These are phyloP conservation scores for Luffa aegyptiaca DNA, from an alignment of 306 rosid species.

Conservation along the genomic window DNA sequence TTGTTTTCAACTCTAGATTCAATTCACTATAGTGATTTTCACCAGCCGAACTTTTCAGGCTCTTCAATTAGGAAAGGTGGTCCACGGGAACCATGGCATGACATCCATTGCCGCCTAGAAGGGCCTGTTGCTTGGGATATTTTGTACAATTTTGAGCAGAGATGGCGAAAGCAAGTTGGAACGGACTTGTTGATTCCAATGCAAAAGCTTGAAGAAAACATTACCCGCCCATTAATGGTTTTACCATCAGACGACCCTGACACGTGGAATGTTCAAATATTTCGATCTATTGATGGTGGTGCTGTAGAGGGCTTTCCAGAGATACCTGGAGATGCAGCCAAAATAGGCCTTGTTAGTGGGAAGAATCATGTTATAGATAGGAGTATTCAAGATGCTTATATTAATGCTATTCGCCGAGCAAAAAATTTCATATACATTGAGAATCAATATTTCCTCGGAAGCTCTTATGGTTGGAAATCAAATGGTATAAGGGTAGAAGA, in stretches of 20 bases:
- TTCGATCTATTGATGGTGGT: constrained; percentile 77
- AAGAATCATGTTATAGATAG: constrained; percentile 56
- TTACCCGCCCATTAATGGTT: constrained; percentile 15
- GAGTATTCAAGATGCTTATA: constrained; percentile 77
- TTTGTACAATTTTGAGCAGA: constrained; percentile 58
- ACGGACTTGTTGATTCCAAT: constrained; percentile 22
- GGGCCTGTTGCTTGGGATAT: constrained; percentile 85
- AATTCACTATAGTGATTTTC: constrained; percentile 51
- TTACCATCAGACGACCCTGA: constrained; percentile 18
- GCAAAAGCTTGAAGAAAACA: constrained; percentile 16
- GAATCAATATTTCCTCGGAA: constrained; percentile 81
- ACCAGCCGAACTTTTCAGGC: constrained; percentile 66
- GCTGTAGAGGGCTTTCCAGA: constrained; percentile 63
- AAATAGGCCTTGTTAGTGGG: constrained; percentile 56
- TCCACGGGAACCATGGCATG: constrained; percentile 98
- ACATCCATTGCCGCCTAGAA: constrained; percentile 71
- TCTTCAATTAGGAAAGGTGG: constrained; percentile 73
- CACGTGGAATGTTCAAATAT: constrained; percentile 69
- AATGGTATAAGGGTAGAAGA: constrained; percentile 41
- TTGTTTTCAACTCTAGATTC: constrained; percentile 44
- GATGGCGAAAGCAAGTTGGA: constrained; percentile 68
- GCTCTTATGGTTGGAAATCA: constrained; percentile 71
- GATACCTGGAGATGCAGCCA: constrained; percentile 27
- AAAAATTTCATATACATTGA: constrained; percentile 81
- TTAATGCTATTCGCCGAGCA: constrained; percentile 67